Evolutionary conservation across 305 asterid genomes (phyloP).

Genomic region (Fraxinus platypoda): DNA sequence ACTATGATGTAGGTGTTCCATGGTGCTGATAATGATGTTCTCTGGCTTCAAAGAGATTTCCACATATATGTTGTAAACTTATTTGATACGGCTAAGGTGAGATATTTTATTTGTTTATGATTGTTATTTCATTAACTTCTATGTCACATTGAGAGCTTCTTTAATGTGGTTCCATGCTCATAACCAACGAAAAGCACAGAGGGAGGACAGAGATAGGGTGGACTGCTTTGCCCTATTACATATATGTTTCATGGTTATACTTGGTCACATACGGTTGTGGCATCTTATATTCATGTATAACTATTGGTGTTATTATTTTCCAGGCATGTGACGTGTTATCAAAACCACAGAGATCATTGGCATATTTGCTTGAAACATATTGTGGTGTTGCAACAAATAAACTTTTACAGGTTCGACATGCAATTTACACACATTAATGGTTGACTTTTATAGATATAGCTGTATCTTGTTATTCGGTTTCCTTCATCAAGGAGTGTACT

Average conservation of each 20-base stretch:
- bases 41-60: conserved; percentile 98
- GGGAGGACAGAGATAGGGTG: conserved; percentile 2
- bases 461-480: neutral
- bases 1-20: conserved; percentile 73
- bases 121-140: conserved; percentile 9
- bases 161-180: conserved; percentile 14
- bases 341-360: conserved; percentile 94
- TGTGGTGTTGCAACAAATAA: conserved; percentile 74
- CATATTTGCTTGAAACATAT: conserved; percentile 81
- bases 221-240: neutral
- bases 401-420: conserved; percentile 63
- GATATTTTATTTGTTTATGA: neutral
- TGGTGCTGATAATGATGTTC: conserved; percentile 95
- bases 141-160: conserved; percentile 8
- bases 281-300: conserved; percentile 21
- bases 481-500: neutral
- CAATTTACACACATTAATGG: conserved; percentile 9
- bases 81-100: conserved; percentile 97
- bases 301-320: conserved; percentile 29
- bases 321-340: conserved; percentile 89
- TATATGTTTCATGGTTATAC: conserved; percentile 7
- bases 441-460: neutral
- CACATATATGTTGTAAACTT: conserved; percentile 90
- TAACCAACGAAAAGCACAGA: conserved; percentile 16
- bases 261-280: conserved; percentile 5